Percentiles rank a stretch among this genome's conserved stretches.
phyloP scores from a whole-genome alignment of 345 rosid species.

The Toxicodendron radicans region DNA sequence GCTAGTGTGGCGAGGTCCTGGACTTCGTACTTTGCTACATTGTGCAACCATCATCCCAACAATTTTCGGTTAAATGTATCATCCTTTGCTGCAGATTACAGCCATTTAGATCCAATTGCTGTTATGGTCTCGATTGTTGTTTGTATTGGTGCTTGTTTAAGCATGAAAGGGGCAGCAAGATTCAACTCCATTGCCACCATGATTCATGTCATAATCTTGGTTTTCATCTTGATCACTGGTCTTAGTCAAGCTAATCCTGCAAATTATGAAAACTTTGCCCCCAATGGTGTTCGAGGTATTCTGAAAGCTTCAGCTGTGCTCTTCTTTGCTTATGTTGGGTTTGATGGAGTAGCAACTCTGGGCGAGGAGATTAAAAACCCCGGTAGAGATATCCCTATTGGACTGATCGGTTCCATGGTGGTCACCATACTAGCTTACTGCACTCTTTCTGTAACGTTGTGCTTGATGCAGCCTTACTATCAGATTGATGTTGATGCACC shows the following conservation, averaged over 20 bases:
- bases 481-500: conserved; percentile 58
- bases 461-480: conserved; percentile 52
- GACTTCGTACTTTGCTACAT: conserved; percentile 83
- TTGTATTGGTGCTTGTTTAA: conserved; percentile 39
- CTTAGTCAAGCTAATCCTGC: conserved; percentile 39
- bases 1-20: conserved; percentile 82
- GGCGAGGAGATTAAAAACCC: conserved; percentile 73
- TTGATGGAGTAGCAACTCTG: conserved; percentile 61
- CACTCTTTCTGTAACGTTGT: conserved; percentile 41
- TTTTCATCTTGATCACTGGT: conserved; percentile 55
- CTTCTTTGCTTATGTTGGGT: conserved; percentile 66
- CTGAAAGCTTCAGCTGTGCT: conserved; percentile 53
- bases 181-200: conserved; percentile 60
- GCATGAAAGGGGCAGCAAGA: conserved; percentile 56
- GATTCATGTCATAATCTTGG: conserved; percentile 40
- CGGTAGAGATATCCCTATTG: conserved; percentile 58
- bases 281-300: conserved; percentile 50
- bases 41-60: conserved; percentile 55
- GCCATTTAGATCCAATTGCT: conserved; percentile 63
- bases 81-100: conserved; percentile 30
- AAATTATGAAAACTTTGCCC: conserved; percentile 45
- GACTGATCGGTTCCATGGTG: conserved; percentile 62
- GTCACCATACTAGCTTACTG: conserved; percentile 43
- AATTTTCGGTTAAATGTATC: conserved; percentile 48
- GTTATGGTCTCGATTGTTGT: conserved; percentile 29